Evolutionary conservation across 306 rosid species (phyloP), one percentile per base, ranked within the genome.

Genomic region (Vigna radiata): DNA sequence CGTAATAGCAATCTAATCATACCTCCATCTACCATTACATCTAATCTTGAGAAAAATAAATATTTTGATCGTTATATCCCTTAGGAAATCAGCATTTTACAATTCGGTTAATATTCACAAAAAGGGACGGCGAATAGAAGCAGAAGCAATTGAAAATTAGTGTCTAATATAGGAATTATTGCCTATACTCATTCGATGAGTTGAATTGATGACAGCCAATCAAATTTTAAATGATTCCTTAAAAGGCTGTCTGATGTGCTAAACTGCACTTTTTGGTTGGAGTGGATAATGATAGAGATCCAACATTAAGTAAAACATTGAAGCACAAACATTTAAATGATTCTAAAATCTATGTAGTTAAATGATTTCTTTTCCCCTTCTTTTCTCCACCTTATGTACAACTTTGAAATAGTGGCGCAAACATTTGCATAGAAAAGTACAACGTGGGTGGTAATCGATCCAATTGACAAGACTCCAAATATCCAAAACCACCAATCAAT

Each of bases 221-320:
- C 47, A 21, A 81, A 52, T 29, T 17, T 4, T 29, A 44, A 60
- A 73, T 17, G 36, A 54, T 8, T 44, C 13, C 63, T 39, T 9
- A 46, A 67, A 68, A 74, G 76, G 56, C 29, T 19, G 41, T 53
- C 68, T 47, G 27, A 59, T 54, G 56, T 48, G 69, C 82, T 41
- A 31, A 44, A 82, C 75, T 60, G 60, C 70, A 77, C 80, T 70
- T 44, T 55, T 53, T 52, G 73, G 53, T 77, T 70, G 63, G 70
- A 78, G 88, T 85, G 74, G 84, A 44, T 39, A 82, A 50, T 65
- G 82, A 85, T 73, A 23, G 37, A 64, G 77, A 79, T 70, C 66
- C 77, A 82, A 75, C 86, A 36, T 56, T 58, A 33, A 46, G 53
- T 6, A 64, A 7, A 50, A 8, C 55, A 72, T 52, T 39, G 64